Evolutionary conservation across 495 filamentous ascomycete species (phyloP), one percentile per base, ranked within the genome.

Genomic region (Penicillium ucsense): DNA sequence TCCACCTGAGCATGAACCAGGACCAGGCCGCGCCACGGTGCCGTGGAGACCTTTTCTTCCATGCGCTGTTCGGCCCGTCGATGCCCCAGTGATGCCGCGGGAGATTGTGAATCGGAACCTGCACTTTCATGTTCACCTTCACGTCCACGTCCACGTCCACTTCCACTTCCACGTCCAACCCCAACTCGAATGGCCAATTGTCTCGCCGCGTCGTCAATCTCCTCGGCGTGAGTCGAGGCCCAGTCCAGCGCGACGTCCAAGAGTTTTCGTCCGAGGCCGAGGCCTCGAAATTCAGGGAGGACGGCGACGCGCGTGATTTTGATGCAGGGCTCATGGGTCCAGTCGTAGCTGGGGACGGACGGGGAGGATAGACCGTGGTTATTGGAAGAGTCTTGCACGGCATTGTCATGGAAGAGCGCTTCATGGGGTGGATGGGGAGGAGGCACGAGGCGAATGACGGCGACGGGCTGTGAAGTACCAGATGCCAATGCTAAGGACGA

Each of bases 241-340:
- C 84, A 95, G 31, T 60, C 57, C 30, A 85, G 49, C 5, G 80
- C 81, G 5, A 67, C 73, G 41, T 79, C 72, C 44, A 89, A 73
- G 31, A 95, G 65, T 53, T 78, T 64, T 38, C 71, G 64, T 4
- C 76, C 80, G 27, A 92, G 66, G 5, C 84, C 81, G 20, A 70
- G 58, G 0, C 81, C 79, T 10, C 89, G 77, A 55, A 78, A 88
- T 35, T 74, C 65, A 5, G 66, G 62, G 12, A 83, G 44, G 1
- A 85, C 80, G 0, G 88, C 85, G n/a, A 94, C 62, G 3, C 89
- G 74, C 7, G 87, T 85, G 2, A 94, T 65, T 60, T 88, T 89
- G 45, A 91, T 64, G 62, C 88, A 90, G 2, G 83, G 77, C 45
- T 94, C 88, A 34, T 72, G 59, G n/a, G 52, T 33, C 54, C 51